Base-by-base conservation (phyloP, 2,329 filamentous ascomycete genomes). In the Acrodontium crateriforme region DNA sequence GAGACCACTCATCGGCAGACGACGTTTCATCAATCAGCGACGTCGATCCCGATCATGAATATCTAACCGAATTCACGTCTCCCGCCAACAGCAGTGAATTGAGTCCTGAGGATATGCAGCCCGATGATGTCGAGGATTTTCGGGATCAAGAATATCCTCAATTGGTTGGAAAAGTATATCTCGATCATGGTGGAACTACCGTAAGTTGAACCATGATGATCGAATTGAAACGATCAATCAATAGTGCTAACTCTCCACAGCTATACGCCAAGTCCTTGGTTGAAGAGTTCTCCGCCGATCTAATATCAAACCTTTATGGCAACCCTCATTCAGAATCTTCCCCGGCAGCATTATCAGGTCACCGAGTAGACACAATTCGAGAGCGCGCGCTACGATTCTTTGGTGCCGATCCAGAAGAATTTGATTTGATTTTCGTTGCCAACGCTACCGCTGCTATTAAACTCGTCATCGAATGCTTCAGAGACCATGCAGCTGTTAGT, bases 291-390 rank as follows among this genome's bases (percentile, higher is more conserved):
- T 61, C 66, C 5, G 46, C 42, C 11, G 65, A 71, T 39, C 62
- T 78, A 50, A 54, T 63, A 21, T 45, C 55, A 18, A 67, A 63
- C 35, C 57, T 78, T n/a, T 74, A 74, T 41, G 73, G 73, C 8
- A 79, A 79, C 40, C 74, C 74, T 2, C 75, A 79, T 46, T 78
- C 74, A 1, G 62, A 69, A 38, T 73, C 71, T 19, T 56, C 62
- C 10, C 70, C 71, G 0, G 72, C 71, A 9, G 65, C 63, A 30
- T 52, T 68, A 12, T 65, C 69, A 2, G 70, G 70, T 4, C 59
- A 67, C 16, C 56, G 65, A 32, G 65, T 78, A 18, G 68, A 76
- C 36, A 56, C 61, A 14, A 57, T 72, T 6, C 60, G 71, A 9
- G 54, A 60, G 31, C 61, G 63, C 31, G 57, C 69, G 11, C 59